Percentiles rank a stretch among this genome's conserved stretches.
Conservation (phyloP, 768 basidiomycete species). For the Collybia nuda region DNA sequence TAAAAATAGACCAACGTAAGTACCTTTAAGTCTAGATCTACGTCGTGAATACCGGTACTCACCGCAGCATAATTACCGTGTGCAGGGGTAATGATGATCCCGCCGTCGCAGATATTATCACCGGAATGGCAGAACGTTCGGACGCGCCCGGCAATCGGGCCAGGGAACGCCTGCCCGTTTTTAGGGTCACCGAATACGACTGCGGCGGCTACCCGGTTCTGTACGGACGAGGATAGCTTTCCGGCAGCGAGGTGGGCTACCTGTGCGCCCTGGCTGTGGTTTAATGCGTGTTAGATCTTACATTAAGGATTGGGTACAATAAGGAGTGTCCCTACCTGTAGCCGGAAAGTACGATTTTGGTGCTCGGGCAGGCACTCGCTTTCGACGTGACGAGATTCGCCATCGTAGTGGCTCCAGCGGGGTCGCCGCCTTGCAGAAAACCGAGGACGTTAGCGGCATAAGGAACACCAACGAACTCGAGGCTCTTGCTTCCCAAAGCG, state of each 20-base stretch:
- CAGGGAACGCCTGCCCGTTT: conserved; percentile 18
- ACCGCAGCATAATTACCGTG: conserved; percentile 3
- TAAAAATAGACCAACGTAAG: not conserved
- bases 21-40: not conserved
- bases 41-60: not conserved
- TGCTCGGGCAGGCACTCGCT: conserved; percentile 28
- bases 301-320: conserved; percentile 7
- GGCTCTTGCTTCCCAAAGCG: conserved; percentile 24
- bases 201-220: conserved; percentile 16
- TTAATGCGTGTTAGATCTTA: not conserved
- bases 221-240: conserved; percentile 25
- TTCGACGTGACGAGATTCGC: conserved; percentile 24
- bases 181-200: conserved; percentile 25
- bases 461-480: conserved; percentile 34
- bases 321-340: conserved; percentile 24
- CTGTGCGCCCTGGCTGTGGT: conserved; percentile 29
- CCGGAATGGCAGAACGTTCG: conserved; percentile 3
- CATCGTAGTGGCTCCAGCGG: conserved; percentile 32
- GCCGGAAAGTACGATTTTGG: conserved; percentile 32
- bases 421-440: conserved; percentile 37
- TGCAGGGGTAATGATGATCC: conserved; percentile 1
- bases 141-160: conserved; percentile 3
- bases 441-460: conserved; percentile 35
- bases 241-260: conserved; percentile 36
- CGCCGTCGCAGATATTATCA: conserved; percentile 6